A percentile compares a stretch with the other conserved stretches of the same genome.
Conservation (phyloP, 2,329 filamentous ascomycete genomes). For the Diaporthe sp. region DNA sequence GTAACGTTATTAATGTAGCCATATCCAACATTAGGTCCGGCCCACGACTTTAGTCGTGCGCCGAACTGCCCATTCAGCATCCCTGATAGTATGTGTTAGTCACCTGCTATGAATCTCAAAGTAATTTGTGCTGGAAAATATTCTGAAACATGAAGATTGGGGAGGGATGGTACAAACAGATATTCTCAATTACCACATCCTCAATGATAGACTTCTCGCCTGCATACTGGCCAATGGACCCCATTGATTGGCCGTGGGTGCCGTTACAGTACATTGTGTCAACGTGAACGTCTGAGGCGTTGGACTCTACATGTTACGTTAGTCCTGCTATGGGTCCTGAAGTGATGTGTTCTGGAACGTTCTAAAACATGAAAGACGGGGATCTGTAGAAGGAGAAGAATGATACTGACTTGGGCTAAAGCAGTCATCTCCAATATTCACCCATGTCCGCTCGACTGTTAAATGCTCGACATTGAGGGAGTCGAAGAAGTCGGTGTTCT, state of each 20-base stretch:
- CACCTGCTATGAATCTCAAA: too few relatives aligned
- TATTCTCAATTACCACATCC: constrained; percentile 68
- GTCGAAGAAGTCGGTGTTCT: constrained; percentile 73
- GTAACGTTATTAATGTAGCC: constrained; percentile 72
- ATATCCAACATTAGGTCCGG: constrained; percentile 65
- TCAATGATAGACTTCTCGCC: constrained; percentile 66
- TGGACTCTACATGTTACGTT: too few relatives aligned
- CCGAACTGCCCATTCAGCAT: constrained; percentile 63
- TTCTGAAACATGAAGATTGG: too few relatives aligned
- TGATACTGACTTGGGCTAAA: too few relatives aligned
- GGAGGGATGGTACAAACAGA: too few relatives aligned
- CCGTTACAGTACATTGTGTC: constrained; percentile 70
- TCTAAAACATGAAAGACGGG: too few relatives aligned
- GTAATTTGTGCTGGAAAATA: too few relatives aligned
- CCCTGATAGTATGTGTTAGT: too few relatives aligned
- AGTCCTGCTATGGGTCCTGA: too few relatives aligned
- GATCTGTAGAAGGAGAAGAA: too few relatives aligned
- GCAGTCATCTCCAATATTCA: constrained; percentile 69
- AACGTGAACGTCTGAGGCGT: constrained; percentile 67
- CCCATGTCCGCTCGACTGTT: constrained; percentile 59
- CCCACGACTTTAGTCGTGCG: constrained; percentile 71
- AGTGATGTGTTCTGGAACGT: too few relatives aligned
- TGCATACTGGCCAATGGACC: constrained; percentile 66
- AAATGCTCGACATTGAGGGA: constrained; percentile 66
- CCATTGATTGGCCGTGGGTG: constrained; percentile 67